Conservation (phyloP, 2,329 filamentous ascomycete species). For the Penicillium sp. region DNA sequence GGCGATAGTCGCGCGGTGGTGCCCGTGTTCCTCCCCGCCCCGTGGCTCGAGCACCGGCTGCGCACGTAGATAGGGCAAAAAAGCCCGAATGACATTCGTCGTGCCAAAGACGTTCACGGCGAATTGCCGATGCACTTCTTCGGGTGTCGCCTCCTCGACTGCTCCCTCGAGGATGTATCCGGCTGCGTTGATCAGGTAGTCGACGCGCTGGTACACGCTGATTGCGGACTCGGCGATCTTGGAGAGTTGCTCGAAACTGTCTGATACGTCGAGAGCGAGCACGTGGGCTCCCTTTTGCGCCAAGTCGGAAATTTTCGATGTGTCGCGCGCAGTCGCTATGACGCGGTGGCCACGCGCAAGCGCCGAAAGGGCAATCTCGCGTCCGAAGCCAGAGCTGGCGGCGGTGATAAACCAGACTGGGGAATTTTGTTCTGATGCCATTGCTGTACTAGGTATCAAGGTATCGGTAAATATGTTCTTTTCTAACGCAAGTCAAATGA, state of each 20-base stretch:
- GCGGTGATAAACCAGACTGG: slow-evolving; percentile 18
- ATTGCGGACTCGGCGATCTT: slow-evolving; percentile 20
- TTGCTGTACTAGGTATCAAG: no score
- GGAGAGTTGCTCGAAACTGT: slow-evolving; percentile 6
- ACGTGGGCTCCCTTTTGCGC: slow-evolving; percentile 29
- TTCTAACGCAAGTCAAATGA: no score
- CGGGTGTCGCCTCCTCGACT: no score
- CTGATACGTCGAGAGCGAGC: slow-evolving; percentile 31
- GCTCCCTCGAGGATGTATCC: slow-evolving; percentile 32
- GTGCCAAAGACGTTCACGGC: slow-evolving; percentile 46
- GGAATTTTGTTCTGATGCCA: no score
- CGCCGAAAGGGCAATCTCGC: neutral
- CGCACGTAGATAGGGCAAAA: slow-evolving; percentile 43
- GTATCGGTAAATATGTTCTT: no score
- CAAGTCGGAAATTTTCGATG: slow-evolving; percentile 29
- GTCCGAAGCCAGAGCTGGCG: slow-evolving; percentile 14
- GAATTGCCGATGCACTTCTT: slow-evolving; percentile 29
- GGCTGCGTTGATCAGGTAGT: slow-evolving; percentile 55
- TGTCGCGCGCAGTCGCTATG: slow-evolving; percentile 35
- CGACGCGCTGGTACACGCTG: slow-evolving; percentile 22
- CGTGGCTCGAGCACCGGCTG: no score
- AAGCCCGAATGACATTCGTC: slow-evolving; percentile 41
- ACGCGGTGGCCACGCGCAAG: slow-evolving; percentile 35
- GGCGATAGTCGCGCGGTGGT: no score
- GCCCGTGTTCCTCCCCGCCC: no score